Evolutionary conservation across 495 filamentous ascomycete species (phyloP), one percentile per base, ranked within the genome.

Genomic region (Penicillium salamii): DNA sequence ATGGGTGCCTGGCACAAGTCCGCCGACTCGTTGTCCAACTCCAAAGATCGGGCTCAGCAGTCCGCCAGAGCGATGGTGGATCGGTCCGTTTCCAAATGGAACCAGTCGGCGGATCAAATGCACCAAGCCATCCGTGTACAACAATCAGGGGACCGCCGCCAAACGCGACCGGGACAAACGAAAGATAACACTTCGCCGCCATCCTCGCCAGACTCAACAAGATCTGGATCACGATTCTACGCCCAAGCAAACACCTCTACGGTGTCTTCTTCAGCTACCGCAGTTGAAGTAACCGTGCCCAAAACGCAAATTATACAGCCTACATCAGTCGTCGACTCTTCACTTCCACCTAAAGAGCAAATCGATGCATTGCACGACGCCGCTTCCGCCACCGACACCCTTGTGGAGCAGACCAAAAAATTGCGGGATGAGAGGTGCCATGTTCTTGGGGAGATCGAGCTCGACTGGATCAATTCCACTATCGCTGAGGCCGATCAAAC

Each of bases 381-480:
- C 14, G 19, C 17, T 7, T 13, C 19, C 2, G 24, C 13, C 4
- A 23, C 38, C 24, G 29, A 8, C 6, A 39, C 24, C 1, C 26
- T 32, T 7, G 24, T 33, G 7, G n/a, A 31, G 9, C 24, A 21
- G 8, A 17, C 46, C 8, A 29, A 31, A 24, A 5, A 48, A 9
- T 6, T 38, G 6, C 46, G 36, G 9, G 28, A 48, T n/a, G 36
- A 40, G 1, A 48, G 38, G 13, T n/a, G 6, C 11, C 5, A 14
- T n/a, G 3, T 2, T 5, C 26, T 48, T 5, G 46, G 34, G 3
- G 46, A 48, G 24, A 48, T 48, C 9, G 46, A 48, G 28, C 24
- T 21, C n/a, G 46, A 48, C n/a, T 48, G 46, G 46, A 23, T 48
- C 35, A 39, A 32, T 19, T 48, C 46, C 11, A 33, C 24, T 8